A percentile compares a stretch with the other conserved stretches of the same genome.
These are phyloP conservation scores for Yamadazyma kanchanaburiensis DNA, from an alignment of 1,139 yeast species.

Conservation along the genomic window DNA sequence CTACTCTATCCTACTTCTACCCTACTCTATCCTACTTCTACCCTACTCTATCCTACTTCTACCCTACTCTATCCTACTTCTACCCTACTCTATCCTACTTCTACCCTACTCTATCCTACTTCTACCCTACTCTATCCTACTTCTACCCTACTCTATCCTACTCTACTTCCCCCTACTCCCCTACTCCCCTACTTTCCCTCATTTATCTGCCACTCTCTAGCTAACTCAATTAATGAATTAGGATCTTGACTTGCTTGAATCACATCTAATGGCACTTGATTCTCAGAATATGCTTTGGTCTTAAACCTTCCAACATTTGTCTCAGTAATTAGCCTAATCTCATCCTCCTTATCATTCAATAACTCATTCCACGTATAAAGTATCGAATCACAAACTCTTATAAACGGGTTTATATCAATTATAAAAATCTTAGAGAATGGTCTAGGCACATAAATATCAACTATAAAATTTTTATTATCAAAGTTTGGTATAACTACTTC, in stretches of 20 bases:
- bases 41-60: too few species aligned
- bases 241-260: constrained; percentile 78
- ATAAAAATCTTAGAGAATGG: constrained; percentile 65
- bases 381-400: constrained; percentile 70
- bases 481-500: constrained; percentile 44
- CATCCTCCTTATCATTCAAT: constrained; percentile 24
- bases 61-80: too few species aligned
- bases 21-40: too few species aligned
- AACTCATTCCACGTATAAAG: constrained; percentile 86
- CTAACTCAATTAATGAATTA: constrained; percentile 59
- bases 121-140: too few species aligned
- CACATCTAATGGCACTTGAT: constrained; percentile 87
- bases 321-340: constrained; percentile 64
- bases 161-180: too few species aligned
- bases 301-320: constrained; percentile 73
- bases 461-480: constrained; percentile 55
- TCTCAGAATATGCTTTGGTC: constrained; percentile 79
- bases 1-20: too few species aligned
- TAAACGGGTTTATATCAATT: constrained; percentile 84
- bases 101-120: too few species aligned
- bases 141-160: too few species aligned
- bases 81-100: too few species aligned
- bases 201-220: constrained; percentile 49
- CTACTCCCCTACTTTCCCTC: constrained; percentile 6
- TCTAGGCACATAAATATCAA: constrained; percentile 80